Evolutionary conservation across 257 asterid species (phyloP).

Genomic region (Nicotiana benthamiana): DNA sequence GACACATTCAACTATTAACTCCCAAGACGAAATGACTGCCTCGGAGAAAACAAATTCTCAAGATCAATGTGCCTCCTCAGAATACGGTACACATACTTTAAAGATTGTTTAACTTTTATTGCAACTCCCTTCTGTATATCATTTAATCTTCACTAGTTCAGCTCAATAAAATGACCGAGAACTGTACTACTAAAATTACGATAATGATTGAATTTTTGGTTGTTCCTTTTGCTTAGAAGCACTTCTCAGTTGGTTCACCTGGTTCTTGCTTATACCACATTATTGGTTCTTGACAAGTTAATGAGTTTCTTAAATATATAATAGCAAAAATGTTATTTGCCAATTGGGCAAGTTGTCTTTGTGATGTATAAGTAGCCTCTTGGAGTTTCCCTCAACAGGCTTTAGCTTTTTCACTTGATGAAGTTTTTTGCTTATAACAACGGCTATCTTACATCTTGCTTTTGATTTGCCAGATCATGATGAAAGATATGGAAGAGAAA

Average conservation of each 20-base stretch:
- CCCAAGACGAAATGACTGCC: constrained; percentile 25
- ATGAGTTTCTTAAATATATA: not conserved
- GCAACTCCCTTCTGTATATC: not conserved
- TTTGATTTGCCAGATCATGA: constrained; percentile 32
- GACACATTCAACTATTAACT: constrained; percentile 32
- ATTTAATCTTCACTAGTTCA: not conserved
- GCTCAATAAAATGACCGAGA: not conserved
- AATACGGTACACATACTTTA: constrained; percentile 35
- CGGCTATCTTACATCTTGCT: not conserved
- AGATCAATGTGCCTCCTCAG: constrained; percentile 62
- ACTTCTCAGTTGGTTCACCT: not conserved
- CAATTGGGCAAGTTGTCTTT: not conserved
- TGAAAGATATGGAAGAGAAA: constrained; percentile 41
- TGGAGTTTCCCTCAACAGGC: not conserved
- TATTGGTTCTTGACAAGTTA: not conserved
- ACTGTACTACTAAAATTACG: not conserved
- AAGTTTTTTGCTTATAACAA: not conserved
- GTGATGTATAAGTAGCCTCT: not conserved
- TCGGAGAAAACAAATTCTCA: constrained; percentile 48
- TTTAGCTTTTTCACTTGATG: not conserved
- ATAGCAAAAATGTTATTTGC: not conserved
- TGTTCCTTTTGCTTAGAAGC: not conserved
- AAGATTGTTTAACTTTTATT: not conserved
- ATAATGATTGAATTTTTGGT: not conserved
- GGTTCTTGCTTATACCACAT: not conserved